These are phyloP conservation scores for Pistacia integerrima DNA, from an alignment of 345 rosid genomes.

Conservation along the genomic window DNA sequence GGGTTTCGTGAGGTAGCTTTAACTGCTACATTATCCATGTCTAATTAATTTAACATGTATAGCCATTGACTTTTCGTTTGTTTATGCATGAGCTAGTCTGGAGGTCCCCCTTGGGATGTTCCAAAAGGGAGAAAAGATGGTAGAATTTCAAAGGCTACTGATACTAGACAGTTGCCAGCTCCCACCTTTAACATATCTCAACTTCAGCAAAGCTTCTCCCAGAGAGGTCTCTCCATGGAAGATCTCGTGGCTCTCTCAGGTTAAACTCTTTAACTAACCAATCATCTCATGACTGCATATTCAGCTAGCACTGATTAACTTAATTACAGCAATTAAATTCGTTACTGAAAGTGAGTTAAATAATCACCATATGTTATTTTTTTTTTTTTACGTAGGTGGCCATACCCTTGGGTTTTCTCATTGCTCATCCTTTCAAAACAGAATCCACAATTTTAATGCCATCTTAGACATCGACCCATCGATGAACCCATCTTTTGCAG, in stretches of 20 bases:
- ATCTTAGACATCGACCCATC: constrained; percentile 62
- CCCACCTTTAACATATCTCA: constrained; percentile 76
- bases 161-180: constrained; percentile 79
- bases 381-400: constrained; percentile 47
- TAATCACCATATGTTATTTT: neutral
- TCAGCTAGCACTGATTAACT: neutral
- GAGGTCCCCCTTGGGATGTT: constrained; percentile 86
- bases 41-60: no score
- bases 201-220: constrained; percentile 72
- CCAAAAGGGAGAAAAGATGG: constrained; percentile 93
- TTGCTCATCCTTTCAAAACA: constrained; percentile 81
- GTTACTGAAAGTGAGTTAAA: neutral
- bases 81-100: constrained; percentile 51
- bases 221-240: constrained; percentile 66
- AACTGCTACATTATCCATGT: neutral
- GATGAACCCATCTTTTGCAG: constrained; percentile 61
- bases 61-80: no score
- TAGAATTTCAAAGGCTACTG: constrained; percentile 72
- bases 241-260: constrained; percentile 89
- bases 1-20: neutral
- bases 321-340: no score
- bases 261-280: neutral
- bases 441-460: constrained; percentile 76
- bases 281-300: neutral
- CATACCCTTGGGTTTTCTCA: constrained; percentile 91